Base-by-base conservation (phyloP, 169 alveolate genomes). In the Plasmodium ovale region DNA sequence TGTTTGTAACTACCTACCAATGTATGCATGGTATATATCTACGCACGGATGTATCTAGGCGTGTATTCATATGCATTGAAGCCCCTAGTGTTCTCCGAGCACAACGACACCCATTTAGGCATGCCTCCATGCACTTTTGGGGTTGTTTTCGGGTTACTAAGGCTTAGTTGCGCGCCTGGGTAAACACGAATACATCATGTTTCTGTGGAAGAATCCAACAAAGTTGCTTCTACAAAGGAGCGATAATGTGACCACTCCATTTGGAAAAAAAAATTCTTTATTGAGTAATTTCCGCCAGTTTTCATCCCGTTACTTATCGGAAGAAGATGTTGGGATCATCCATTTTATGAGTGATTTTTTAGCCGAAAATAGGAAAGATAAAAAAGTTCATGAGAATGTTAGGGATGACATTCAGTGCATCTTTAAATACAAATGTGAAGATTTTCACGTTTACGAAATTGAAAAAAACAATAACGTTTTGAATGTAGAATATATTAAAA, bases 341-440 rank as follows among this genome's bases (percentile, higher is more conserved):
- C 39, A 69, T 68, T 85, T 85, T 68, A 68, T 85, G 74, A 54
- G 69, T 47, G 64, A 60, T 51, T 85, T 85, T 12, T 16, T 69
- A 16, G 87, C 23, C 9, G 27, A 23, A 25, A 59, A 54, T 56
- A 72, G 58, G 35, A 19, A 58, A 31, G 68, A 85, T 68, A 68
- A 85, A 27, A 23, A 31, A 25, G 23, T 27, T 23, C 27, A 68
- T 51, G 59, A 16, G 14, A 60, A 68, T 27, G n/a, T 29, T n/a
- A 69, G 56, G 21, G 42, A 64, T 10, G 65, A 67, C 51, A 35
- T 85, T 2, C 49, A 42, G n/a, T 85, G 91, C 25, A 37, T 85
- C 51, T 85, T 85, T 69, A 85, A 85, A 68, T 85, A 85, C 53
- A 85, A 35, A 53, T 85, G 91, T 69, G 91, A 85, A 64, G 91